These are phyloP conservation scores for Hylodesmum podocarpum DNA, from an alignment of 306 rosid genomes.

Conservation along the genomic window DNA sequence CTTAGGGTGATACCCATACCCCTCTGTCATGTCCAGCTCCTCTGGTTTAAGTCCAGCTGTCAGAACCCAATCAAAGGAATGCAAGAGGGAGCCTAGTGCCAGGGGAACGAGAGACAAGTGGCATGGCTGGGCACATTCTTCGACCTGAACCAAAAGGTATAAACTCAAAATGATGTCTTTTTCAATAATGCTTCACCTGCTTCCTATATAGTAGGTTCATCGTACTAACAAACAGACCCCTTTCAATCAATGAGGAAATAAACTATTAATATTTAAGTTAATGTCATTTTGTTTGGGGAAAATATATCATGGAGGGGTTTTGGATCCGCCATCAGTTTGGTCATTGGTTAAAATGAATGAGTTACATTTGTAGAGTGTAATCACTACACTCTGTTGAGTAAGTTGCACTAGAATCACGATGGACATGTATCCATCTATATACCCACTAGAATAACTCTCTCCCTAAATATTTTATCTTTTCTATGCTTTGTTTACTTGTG, in stretches of 20 bases:
- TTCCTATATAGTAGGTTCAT: neutral
- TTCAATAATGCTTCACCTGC: constrained; percentile 23
- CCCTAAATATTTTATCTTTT: no score
- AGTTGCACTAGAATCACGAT: no score
- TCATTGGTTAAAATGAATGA: neutral
- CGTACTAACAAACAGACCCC: neutral
- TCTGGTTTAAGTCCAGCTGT: constrained; percentile 54
- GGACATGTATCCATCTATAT: no score
- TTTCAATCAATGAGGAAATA: neutral
- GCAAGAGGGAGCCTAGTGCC: constrained; percentile 70
- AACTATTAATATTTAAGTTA: neutral
- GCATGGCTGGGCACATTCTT: constrained; percentile 84
- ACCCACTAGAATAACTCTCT: no score
- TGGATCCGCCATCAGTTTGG: neutral
- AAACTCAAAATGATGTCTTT: constrained; percentile 71
- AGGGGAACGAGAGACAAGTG: constrained; percentile 71
- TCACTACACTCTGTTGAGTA: no score
- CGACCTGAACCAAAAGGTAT: constrained; percentile 92
- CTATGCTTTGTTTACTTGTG: no score
- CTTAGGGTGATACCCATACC: constrained; percentile 73
- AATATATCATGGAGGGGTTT: neutral
- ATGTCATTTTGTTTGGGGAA: neutral
- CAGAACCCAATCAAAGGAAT: constrained; percentile 71
- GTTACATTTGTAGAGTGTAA: no score
- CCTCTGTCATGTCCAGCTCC: constrained; percentile 83